A percentile compares a stretch with the other conserved stretches of the same genome.
These are phyloP conservation scores for Cadophora malorum DNA, from an alignment of 2,329 filamentous ascomycete genomes.

Conservation along the genomic window DNA sequence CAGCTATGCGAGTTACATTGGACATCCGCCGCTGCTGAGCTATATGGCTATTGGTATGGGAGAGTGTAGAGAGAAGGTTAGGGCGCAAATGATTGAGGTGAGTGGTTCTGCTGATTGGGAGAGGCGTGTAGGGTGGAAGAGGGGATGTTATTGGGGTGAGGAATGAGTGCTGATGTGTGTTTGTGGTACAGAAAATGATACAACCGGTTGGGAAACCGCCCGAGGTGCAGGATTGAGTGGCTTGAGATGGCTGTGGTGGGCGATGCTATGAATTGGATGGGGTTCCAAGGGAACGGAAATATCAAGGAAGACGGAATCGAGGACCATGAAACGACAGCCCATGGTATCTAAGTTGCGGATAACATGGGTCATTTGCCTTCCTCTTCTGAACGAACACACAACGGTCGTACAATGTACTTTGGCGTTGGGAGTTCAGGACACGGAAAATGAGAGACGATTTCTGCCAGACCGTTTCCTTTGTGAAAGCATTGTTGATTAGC, in stretches of 20 bases:
- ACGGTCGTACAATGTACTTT: background rate
- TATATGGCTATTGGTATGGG: constrained; percentile 93
- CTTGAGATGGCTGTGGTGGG: background rate
- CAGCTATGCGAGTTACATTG: constrained; percentile 86
- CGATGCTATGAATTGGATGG: background rate
- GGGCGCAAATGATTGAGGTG: constrained; percentile 79
- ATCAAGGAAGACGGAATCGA: background rate
- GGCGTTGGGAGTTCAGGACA: background rate
- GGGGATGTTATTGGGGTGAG: background rate
- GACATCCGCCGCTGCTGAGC: constrained; percentile 84
- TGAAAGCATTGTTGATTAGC: background rate
- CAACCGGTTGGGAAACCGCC: constrained; percentile 70
- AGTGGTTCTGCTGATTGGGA: constrained; percentile 33
- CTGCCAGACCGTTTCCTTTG: background rate
- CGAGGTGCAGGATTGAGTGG: constrained; percentile 56
- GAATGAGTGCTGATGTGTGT: background rate
- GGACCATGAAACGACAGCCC: background rate
- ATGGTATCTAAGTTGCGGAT: background rate
- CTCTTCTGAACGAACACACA: background rate
- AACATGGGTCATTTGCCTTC: no score
- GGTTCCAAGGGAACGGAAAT: background rate
- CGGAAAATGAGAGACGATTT: background rate
- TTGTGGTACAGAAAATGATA: constrained; percentile 65
- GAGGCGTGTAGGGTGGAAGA: background rate
- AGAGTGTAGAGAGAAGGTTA: constrained; percentile 79